A percentile compares a stretch with the other conserved stretches of the same genome.
Conservation (phyloP, 2,329 filamentous ascomycete species). For the Phialophora chinensis region DNA sequence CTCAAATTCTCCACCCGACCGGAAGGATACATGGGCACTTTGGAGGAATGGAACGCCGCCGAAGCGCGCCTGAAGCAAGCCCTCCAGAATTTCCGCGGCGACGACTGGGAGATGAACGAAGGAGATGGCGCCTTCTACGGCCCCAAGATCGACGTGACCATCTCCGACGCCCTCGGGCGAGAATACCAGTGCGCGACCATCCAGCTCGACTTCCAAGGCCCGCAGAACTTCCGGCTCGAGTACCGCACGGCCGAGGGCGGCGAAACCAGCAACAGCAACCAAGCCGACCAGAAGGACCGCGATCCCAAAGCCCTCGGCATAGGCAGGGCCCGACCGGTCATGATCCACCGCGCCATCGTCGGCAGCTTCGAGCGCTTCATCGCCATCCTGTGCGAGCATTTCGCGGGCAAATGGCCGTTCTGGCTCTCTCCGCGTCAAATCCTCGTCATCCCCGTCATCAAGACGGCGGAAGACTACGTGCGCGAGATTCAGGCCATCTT, state of each 20-base stretch:
- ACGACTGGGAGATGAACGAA: constrained; percentile 86
- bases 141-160: constrained; percentile 97
- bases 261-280: constrained; percentile 46
- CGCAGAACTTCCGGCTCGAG: constrained; percentile 83
- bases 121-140: constrained; percentile 98
- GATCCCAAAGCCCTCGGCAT: constrained; percentile 44
- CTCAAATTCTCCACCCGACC: constrained; percentile 89
- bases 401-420: constrained; percentile 60
- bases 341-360: constrained; percentile 59
- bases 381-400: constrained; percentile 58
- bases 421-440: constrained; percentile 60
- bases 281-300: constrained; percentile 39
- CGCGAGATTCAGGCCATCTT: constrained; percentile 55
- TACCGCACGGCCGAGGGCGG: constrained; percentile 76
- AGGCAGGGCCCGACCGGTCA: constrained; percentile 57
- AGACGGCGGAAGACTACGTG: constrained; percentile 55
- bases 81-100: constrained; percentile 75
- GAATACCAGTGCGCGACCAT: constrained; percentile 93
- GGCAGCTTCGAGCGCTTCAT: constrained; percentile 60
- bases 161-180: constrained; percentile 82
- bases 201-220: constrained; percentile 88
- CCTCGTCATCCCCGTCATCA: constrained; percentile 58
- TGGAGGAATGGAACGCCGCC: constrained; percentile 86
- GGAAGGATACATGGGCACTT: constrained; percentile 85
- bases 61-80: constrained; percentile 80